phyloP scores from a whole-genome alignment of 1,284 basidiomycete genomes.

The Xerocomus nothofagi region DNA sequence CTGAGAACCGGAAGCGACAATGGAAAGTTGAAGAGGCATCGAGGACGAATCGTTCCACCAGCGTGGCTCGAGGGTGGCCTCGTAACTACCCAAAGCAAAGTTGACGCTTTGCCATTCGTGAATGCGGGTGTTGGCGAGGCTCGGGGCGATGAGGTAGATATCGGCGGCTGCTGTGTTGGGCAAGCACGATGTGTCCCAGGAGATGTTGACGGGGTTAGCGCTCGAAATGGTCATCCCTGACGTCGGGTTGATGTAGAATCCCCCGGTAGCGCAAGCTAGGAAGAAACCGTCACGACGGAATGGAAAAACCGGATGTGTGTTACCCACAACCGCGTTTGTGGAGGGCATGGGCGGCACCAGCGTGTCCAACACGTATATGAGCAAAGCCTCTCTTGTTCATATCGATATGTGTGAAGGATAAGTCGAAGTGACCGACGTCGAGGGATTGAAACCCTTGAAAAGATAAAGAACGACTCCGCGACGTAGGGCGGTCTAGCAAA shows the following conservation, averaged over 20 bases:
- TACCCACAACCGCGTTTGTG: slow-evolving; percentile 25
- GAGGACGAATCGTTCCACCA: slow-evolving; percentile 77
- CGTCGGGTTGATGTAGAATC: slow-evolving; percentile 68
- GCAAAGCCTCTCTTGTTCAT: slow-evolving; percentile 36
- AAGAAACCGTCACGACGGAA: slow-evolving; percentile 6
- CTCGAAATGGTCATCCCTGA: slow-evolving; percentile 54
- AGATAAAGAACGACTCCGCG: slow-evolving; percentile 32
- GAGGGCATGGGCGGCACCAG: slow-evolving; percentile 22
- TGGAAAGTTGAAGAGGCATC: slow-evolving; percentile 62
- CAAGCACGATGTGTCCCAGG: slow-evolving; percentile 71
- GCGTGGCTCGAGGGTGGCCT: slow-evolving; percentile 55
- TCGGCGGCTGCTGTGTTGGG: slow-evolving; percentile 50
- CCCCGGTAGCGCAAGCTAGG: slow-evolving; percentile 54
- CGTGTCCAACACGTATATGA: slow-evolving; percentile 30
- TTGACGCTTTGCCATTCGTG: slow-evolving; percentile 65
- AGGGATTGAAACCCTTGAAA: slow-evolving; percentile 8
- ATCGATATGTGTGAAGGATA: slow-evolving; percentile 2
- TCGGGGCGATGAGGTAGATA: slow-evolving; percentile 72
- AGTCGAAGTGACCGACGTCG: slow-evolving; percentile 7
- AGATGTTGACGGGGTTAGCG: slow-evolving; percentile 57
- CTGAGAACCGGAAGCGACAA: slow-evolving; percentile 56
- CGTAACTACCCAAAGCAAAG: slow-evolving; percentile 55
- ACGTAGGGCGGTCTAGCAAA: slow-evolving; percentile 19
- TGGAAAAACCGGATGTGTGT: background rate
- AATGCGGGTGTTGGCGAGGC: slow-evolving; percentile 46